Evolutionary conservation across 805 yeast species (phyloP).

Genomic region (Clavispora carvajalis): DNA sequence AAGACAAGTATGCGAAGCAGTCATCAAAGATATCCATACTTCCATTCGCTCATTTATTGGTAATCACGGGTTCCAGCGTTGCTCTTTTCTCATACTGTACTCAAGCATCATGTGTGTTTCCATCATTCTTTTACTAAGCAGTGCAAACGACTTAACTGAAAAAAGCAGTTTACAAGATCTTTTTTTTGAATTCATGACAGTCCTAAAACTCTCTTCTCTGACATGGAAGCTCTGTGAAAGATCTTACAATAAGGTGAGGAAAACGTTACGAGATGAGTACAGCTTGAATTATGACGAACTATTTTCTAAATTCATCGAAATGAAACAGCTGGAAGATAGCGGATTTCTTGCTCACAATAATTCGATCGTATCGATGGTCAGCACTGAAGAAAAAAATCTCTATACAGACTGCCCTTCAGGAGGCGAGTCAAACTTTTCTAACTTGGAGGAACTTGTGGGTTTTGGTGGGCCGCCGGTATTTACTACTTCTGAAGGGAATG

Average conservation of each 20-base stretch:
- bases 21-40: not conserved
- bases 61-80: constrained; percentile 7
- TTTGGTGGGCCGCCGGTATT: constrained; percentile 9
- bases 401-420: not conserved
- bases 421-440: not conserved
- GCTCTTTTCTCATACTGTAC: constrained; percentile 11
- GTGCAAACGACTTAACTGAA: not conserved
- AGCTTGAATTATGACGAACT: constrained; percentile 5
- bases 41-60: constrained; percentile 6
- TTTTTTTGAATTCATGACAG: constrained; percentile 11
- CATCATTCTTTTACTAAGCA: constrained; percentile 4
- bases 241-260: constrained; percentile 6
- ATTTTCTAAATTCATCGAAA: not conserved
- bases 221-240: constrained; percentile 10
- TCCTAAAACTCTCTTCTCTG: constrained; percentile 4
- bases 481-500: constrained; percentile 3
- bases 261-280: constrained; percentile 3
- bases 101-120: constrained; percentile 9
- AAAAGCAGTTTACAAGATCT: not conserved
- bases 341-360: not conserved
- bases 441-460: constrained; percentile 1
- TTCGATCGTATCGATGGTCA: not conserved
- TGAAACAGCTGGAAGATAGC: not conserved
- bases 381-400: not conserved
- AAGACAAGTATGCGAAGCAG: constrained; percentile 5